phyloP scores from a whole-genome alignment of 306 rosid genomes.

The Vigna nakashimae region DNA sequence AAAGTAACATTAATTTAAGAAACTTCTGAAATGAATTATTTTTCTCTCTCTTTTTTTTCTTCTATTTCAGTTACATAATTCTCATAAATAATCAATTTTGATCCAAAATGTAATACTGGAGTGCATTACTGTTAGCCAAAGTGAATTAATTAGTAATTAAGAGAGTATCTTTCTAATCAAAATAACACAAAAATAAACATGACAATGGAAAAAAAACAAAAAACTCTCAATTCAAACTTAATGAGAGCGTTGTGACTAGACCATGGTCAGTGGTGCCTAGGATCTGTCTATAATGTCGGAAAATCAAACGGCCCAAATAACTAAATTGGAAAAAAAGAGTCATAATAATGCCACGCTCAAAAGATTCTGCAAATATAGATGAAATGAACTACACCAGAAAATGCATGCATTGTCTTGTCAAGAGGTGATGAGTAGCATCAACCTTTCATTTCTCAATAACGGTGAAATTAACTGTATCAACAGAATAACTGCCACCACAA shows the following conservation, averaged over 20 bases:
- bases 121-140: background rate
- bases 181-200: background rate
- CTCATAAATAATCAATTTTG: background rate
- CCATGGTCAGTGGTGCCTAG: background rate
- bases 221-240: background rate
- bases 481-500: conserved; percentile 65
- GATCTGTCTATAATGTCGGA: background rate
- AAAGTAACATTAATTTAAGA: conserved; percentile 25
- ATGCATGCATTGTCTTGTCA: conserved; percentile 57
- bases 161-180: background rate
- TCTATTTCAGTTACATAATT: background rate
- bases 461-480: conserved; percentile 64
- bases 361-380: conserved; percentile 57
- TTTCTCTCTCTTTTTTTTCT: background rate
- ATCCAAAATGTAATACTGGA: background rate
- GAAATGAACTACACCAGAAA: conserved; percentile 44
- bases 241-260: background rate
- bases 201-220: no score
- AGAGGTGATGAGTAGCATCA: conserved; percentile 43
- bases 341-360: conserved; percentile 45
- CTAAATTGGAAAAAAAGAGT: conserved; percentile 1
- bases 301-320: conserved; percentile 6
- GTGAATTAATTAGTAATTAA: background rate
- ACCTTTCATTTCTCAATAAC: conserved; percentile 51
- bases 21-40: background rate